Evolutionary conservation across 345 rosid species (phyloP), one percentile per base, ranked within the genome.

Genomic region (Noccaea caerulescens): DNA sequence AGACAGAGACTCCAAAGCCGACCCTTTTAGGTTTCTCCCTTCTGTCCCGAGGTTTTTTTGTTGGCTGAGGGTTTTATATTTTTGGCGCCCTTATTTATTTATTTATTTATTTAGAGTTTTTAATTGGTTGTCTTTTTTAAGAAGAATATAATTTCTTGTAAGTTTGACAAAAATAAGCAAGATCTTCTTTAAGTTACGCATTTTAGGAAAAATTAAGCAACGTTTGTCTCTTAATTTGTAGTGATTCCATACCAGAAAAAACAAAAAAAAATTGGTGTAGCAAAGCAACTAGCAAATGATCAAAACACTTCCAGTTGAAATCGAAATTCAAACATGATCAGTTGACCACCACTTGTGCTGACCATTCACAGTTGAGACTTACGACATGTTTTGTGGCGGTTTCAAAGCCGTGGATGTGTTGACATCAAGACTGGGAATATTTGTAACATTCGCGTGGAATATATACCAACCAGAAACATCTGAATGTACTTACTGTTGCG

Each of bases 21-120:
- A 53, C 76, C 7, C 61, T 61, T 61, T n/a, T 27, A 52, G 16
- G 30, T 43, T 58, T 59, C 5, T 38, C 59, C 51, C 49, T 70
- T 69, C 30, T 20, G 37, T 38, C 30, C 30, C 30, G 30, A 27
- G 30, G 30, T 3, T 27, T 27, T 27, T 59, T 58, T 38, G 66
- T 27, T 47, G 27, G 23, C 38, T 3, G 11, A 69, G 58, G 74
- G 74, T 38, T 69, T 70, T 27, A 47, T 27, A 25, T 47, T 12
- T 49, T 59, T 70, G 75, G 34, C 60, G 75, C 67, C 33, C 30
- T 27, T 27, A 27, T 27, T 27, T 2, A 27, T 27, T 27, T 2
- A 27, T 27, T 27, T 2, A 27, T 27, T 27, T 27, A 27, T 27
- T 27, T 27, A 27, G 30, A 27, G 30, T 3, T 27, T 27, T 27